Percentiles rank a stretch among this genome's conserved stretches.
phyloP scores from a whole-genome alignment of 2,329 filamentous ascomycete genomes.

The Cercospora zeae-maydis region DNA sequence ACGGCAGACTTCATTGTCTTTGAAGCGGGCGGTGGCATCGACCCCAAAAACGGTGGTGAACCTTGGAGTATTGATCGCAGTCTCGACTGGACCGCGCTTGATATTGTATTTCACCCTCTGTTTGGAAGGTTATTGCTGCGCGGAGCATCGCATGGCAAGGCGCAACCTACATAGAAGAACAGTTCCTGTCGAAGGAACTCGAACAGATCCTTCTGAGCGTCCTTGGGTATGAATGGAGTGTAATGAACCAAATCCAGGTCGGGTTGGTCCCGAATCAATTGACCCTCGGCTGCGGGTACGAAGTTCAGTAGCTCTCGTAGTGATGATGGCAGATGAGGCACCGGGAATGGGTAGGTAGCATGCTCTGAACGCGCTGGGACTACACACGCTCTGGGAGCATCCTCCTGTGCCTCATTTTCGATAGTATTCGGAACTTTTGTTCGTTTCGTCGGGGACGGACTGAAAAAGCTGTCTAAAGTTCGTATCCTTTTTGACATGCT shows the following conservation, averaged over 20 bases:
- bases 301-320: conserved; percentile 44
- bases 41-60: conserved; percentile 61
- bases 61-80: conserved; percentile 60
- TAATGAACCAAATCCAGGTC: conserved; percentile 73
- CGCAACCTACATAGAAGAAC: conserved; percentile 53
- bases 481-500: conserved; percentile 49
- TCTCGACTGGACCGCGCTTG: conserved; percentile 60
- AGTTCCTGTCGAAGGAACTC: conserved; percentile 66
- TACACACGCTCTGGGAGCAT: neutral
- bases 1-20: conserved; percentile 40
- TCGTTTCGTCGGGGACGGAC: conserved; percentile 46
- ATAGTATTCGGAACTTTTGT: conserved; percentile 27
- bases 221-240: conserved; percentile 64
- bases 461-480: conserved; percentile 68
- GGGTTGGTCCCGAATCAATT: conserved; percentile 61
- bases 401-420: neutral
- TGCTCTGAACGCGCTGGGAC: conserved; percentile 41
- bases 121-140: conserved; percentile 29
- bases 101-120: conserved; percentile 51
- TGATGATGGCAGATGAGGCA: conserved; percentile 47
- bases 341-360: conserved; percentile 51
- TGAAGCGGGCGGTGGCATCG: conserved; percentile 62
- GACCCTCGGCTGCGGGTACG: conserved; percentile 48
- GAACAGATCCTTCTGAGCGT: conserved; percentile 60
- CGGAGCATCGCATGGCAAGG: neutral